A percentile compares a stretch with the other conserved stretches of the same genome.
Conservation (phyloP, 108 stramenopile genomes). For the Nannochloropsis gaditana region DNA sequence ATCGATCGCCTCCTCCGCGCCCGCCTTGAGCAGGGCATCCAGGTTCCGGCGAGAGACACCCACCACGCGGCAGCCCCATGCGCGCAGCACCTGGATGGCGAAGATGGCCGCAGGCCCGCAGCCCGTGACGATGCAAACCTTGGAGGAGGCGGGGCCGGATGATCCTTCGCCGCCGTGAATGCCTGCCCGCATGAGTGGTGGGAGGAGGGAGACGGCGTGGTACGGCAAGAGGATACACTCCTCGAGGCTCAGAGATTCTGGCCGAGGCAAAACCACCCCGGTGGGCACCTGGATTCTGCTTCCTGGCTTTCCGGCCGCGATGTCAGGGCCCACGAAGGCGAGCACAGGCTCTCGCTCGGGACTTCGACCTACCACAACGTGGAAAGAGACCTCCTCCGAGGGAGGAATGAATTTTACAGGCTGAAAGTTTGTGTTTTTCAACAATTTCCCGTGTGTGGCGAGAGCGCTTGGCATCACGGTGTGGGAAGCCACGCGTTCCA, state of each 20-base stretch:
- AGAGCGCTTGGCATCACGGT: constrained; percentile 1
- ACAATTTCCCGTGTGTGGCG: background rate
- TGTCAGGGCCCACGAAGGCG: background rate
- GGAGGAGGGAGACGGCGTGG: background rate
- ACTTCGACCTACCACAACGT: background rate
- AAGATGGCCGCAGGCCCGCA: background rate
- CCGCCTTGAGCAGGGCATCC: background rate
- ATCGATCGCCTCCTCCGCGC: constrained; percentile 9
- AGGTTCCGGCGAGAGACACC: constrained; percentile 9
- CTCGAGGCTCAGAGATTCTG: background rate
- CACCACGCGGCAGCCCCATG: background rate
- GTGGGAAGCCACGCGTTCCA: background rate
- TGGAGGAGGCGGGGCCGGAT: background rate
- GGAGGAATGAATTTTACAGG: background rate
- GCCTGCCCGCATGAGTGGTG: background rate
- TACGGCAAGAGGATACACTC: background rate
- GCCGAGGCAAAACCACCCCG: background rate
- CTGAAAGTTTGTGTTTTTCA: background rate
- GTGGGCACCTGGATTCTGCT: background rate
- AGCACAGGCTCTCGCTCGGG: background rate
- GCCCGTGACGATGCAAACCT: constrained; percentile 17
- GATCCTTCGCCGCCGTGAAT: background rate
- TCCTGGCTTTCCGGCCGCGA: background rate
- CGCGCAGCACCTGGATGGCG: constrained; percentile 19
- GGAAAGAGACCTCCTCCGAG: background rate